Conservation (phyloP, 1,284 basidiomycete species). For the Cutaneotrichosporon sp. region DNA sequence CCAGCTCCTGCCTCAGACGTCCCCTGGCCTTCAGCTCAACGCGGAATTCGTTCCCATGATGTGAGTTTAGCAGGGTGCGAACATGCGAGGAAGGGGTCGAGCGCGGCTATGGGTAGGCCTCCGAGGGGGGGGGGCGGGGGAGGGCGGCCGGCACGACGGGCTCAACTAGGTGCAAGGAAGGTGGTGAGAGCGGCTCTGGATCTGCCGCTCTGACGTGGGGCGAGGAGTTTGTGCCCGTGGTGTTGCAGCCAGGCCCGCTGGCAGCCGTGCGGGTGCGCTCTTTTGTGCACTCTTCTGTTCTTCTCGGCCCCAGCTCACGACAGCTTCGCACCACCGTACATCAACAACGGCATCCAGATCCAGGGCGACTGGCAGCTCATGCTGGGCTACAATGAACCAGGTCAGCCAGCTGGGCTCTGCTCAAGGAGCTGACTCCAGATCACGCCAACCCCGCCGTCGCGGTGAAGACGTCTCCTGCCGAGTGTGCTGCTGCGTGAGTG, state of each 20-base stretch:
- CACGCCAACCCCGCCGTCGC: conserved; percentile 39
- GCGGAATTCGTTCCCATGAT: conserved; percentile 52
- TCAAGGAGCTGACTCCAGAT: conserved; percentile 24
- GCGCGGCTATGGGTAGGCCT: background rate
- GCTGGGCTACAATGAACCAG: conserved; percentile 50
- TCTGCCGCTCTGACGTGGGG: background rate
- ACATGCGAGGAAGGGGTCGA: background rate
- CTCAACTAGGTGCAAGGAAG: background rate
- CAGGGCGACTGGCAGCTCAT: conserved; percentile 36
- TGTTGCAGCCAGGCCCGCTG: background rate
- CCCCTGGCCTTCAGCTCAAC: conserved; percentile 32
- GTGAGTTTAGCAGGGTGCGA: conserved; percentile 24
- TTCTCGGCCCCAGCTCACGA: background rate
- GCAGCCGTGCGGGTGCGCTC: background rate
- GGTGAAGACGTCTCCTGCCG: conserved; percentile 20
- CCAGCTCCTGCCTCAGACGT: conserved; percentile 35
- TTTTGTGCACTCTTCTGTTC: background rate
- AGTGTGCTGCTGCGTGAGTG: conserved; percentile 36
- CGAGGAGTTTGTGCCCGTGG: background rate
- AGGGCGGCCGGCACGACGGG: too few relatives aligned
- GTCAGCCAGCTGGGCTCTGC: conserved; percentile 22
- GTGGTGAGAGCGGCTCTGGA: background rate
- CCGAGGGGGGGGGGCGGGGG: too few relatives aligned
- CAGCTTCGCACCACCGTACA: conserved; percentile 44
- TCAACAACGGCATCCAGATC: conserved; percentile 36